Evolutionary conservation across 2,329 filamentous ascomycete genomes (phyloP).

Genomic region (Fusarium sp.): DNA sequence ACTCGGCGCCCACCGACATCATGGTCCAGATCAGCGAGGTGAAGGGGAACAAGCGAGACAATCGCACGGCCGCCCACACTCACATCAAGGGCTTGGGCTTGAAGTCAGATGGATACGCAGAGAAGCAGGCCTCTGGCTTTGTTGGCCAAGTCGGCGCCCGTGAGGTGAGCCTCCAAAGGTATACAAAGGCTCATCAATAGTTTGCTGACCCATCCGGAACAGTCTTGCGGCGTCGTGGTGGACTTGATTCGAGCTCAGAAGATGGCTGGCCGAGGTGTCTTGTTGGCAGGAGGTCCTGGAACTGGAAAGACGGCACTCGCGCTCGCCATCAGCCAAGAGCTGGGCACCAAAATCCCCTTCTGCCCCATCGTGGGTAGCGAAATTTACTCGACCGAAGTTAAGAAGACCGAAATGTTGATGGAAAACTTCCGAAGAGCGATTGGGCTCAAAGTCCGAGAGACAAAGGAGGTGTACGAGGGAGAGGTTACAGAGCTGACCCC

Average conservation of each 20-base stretch:
- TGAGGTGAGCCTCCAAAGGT: constrained; percentile 72
- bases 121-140: constrained; percentile 84
- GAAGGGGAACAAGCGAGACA: constrained; percentile 93
- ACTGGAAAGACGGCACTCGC: constrained; percentile 98
- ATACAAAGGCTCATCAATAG: not conserved
- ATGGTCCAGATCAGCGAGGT: constrained; percentile 96
- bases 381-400: constrained; percentile 97
- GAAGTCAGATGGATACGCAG: constrained; percentile 85
- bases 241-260: constrained; percentile 96
- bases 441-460: constrained; percentile 95
- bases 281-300: constrained; percentile 93
- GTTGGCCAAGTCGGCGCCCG: constrained; percentile 88
- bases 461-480: constrained; percentile 99
- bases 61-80: constrained; percentile 95
- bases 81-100: constrained; percentile 97
- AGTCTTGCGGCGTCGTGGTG: constrained; percentile 96
- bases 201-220: constrained; percentile 37
- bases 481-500: constrained; percentile 98
- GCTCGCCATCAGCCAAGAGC: constrained; percentile 93
- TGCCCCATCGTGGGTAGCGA: constrained; percentile 98
- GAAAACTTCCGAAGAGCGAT: constrained; percentile 99
- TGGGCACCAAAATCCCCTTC: constrained; percentile 98
- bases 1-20: constrained; percentile 51
- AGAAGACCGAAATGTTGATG: constrained; percentile 99
- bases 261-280: constrained; percentile 94